Base-by-base conservation (phyloP, 768 basidiomycete species). In the Rhodotorula toruloides region DNA sequence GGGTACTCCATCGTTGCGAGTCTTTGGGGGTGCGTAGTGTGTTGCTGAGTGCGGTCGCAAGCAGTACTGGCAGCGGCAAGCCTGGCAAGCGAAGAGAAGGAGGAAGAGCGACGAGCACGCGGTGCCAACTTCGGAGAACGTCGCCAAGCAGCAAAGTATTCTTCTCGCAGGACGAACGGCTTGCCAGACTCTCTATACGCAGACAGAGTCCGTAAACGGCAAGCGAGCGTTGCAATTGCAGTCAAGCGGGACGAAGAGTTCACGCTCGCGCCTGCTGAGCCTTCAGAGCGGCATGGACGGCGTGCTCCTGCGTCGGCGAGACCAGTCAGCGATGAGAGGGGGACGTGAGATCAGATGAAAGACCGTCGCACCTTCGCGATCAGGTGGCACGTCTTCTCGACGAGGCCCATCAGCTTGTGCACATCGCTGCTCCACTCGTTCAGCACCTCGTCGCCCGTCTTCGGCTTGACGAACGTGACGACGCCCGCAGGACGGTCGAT, bases 351-450 rank as follows among this genome's bases (percentile, higher is more conserved):
- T 29, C 27, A 11, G 25, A 31, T 11, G 6, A 52, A n/a, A 44
- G 31, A 19, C 5, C 12, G 43, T 13, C 69, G 40, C 60, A 71
- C 79, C 76, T 81, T 81, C 32, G 78, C 77, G 54, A 81, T 79
- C 71, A 81, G 61, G 76, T 81, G 80, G 72, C 93, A 96, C n/a
- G 91, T 91, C 84, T 97, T 97, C 80, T 99, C 96, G 21, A 92
- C 89, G 47, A 96, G 79, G 25, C 88, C 72, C 66, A 99, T 81
- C 74, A 99, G 79, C 79, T 88, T 91, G 74, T 87, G 89, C 84
- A 99, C 91, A 75, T 98, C 93, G 29, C 86, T 89, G 78, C 91
- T 93, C 94, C 96, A 99, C 68, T 91, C 90, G 76, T 98, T 98
- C 87, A 99, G 87, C 10, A 91, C 87, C 74, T 96, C 91, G 76